A percentile compares a stretch with the other conserved stretches of the same genome.
phyloP scores from a whole-genome alignment of 176 grass and related monocot genomes.

The Oryza glaberrima region DNA sequence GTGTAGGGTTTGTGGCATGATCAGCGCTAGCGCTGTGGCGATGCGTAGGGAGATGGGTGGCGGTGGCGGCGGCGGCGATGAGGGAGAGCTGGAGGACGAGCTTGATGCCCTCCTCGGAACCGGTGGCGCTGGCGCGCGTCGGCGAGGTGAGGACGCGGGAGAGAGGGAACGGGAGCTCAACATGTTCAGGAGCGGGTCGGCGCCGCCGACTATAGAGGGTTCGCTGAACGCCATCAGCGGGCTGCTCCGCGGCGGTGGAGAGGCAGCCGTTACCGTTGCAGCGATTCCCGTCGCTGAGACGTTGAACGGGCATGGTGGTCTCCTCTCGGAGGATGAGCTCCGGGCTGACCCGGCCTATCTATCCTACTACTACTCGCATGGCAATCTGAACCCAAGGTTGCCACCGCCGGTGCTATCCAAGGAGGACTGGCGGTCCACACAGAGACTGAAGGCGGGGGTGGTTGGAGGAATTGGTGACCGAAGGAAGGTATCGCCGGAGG shows the following conservation, averaged over 20 bases:
- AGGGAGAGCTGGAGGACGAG: slow-evolving; percentile 72
- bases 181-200: slow-evolving; percentile 86
- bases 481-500: slow-evolving; percentile 53
- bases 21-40: slow-evolving; percentile 55
- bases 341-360: slow-evolving; percentile 77
- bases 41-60: slow-evolving; percentile 54
- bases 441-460: slow-evolving; percentile 65
- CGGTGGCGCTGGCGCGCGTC: slow-evolving; percentile 44
- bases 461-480: slow-evolving; percentile 78
- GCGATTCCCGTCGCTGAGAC: slow-evolving; percentile 49
- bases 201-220: slow-evolving; percentile 93
- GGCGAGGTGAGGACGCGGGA: slow-evolving; percentile 56
- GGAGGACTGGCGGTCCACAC: slow-evolving; percentile 90
- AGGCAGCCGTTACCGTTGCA: slow-evolving; percentile 2
- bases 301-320: slow-evolving; percentile 48
- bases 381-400: slow-evolving; percentile 86
- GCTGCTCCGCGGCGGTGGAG: slow-evolving; percentile 42
- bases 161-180: slow-evolving; percentile 65
- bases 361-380: slow-evolving; percentile 90
- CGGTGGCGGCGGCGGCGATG: slow-evolving; percentile 23
- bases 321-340: slow-evolving; percentile 75
- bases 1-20: slow-evolving; percentile 49
- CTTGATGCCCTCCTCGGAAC: slow-evolving; percentile 55
- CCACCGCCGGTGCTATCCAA: slow-evolving; percentile 85
- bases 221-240: slow-evolving; percentile 69